Evolutionary conservation across 305 asterid species (phyloP), one percentile per base, ranked within the genome.

Genomic region (Fraxinus sp.): DNA sequence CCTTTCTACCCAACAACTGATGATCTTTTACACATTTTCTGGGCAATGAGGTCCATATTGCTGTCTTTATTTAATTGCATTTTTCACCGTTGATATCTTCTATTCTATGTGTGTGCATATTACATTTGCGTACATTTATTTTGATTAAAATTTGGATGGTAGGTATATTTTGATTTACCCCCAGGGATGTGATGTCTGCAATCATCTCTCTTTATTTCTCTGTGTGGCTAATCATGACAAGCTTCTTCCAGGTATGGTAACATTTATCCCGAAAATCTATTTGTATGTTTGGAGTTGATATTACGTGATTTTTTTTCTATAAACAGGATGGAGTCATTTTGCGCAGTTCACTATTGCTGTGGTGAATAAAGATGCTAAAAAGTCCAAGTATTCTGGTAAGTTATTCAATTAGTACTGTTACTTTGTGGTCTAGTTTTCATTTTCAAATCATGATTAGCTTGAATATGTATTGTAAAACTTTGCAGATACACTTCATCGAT

Each of bases 101-200:
- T 71, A 30, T 32, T 14, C 8, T 68, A 11, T 32, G 41, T 70
- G n/a, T 30, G 20, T 71, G 76, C 76, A 71, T 32, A 71, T 71
- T 18, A 9, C 44, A 32, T 71, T n/a, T 13, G 76, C 41, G 7
- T 13, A 16, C 11, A 2, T 71, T 30, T 70, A 24, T 70, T 70
- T 70, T 70, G 18, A 70, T 70, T 28, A 3, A 79, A 79, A 81
- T 84, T 79, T 89, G 84, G 77, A 79, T 89, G 83, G 84, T 88
- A 95, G 99, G 99, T 97, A 97, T 84, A 93, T 97, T 81, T 91
- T 97, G 91, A 92, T 97, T 80, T 97, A 93, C 89, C 98, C 99
- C 28, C 98, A 93, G 85, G 99, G 99, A 79, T 95, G 98, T 79
- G 99, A 97, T 86, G 98, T 92, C 83, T 90, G 95, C 93, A 95